A percentile compares a stretch with the other conserved stretches of the same genome.
Evolutionary conservation across 1,139 yeast genomes (phyloP).

Genomic region (Pichia sp.): DNA sequence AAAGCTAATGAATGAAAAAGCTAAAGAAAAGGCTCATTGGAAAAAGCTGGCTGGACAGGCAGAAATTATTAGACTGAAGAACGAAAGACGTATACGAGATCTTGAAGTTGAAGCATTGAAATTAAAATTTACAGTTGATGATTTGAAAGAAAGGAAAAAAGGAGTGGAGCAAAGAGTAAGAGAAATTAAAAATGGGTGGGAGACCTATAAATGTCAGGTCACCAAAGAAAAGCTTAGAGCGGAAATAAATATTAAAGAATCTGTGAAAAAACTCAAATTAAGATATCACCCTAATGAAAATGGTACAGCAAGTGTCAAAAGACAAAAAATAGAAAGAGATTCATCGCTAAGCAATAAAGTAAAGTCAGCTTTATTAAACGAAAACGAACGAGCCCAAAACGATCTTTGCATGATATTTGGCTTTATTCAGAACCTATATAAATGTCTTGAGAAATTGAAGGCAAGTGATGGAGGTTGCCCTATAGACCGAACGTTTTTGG

Average conservation of each 20-base stretch:
- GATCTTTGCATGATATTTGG: not conserved
- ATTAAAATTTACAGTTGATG: conserved; percentile 7
- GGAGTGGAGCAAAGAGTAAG: conserved; percentile 7
- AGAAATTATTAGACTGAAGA: conserved; percentile 7
- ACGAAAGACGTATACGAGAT: conserved; percentile 19
- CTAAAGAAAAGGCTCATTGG: conserved; percentile 15
- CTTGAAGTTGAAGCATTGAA: conserved; percentile 21
- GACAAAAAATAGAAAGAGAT: not conserved
- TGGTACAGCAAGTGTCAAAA: not conserved
- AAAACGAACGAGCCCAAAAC: conserved; percentile 1
- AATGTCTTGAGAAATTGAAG: conserved; percentile 9
- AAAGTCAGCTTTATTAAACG: not conserved
- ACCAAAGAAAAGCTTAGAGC: conserved; percentile 44
- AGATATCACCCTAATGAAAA: not conserved
- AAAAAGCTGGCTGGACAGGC: conserved; percentile 10
- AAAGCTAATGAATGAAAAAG: conserved; percentile 14
- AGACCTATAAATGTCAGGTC: conserved; percentile 4
- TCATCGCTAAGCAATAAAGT: not conserved
- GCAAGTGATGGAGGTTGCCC: conserved; percentile 11
- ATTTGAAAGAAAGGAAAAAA: conserved; percentile 9
- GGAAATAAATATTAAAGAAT: conserved; percentile 33
- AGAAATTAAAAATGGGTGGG: conserved; percentile 10
- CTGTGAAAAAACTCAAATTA: not conserved
- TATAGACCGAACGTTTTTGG: conserved; percentile 5
- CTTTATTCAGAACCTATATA: conserved; percentile 5